phyloP scores from a whole-genome alignment of 176 grass and related monocot species.

The Phyllostachys edulis region DNA sequence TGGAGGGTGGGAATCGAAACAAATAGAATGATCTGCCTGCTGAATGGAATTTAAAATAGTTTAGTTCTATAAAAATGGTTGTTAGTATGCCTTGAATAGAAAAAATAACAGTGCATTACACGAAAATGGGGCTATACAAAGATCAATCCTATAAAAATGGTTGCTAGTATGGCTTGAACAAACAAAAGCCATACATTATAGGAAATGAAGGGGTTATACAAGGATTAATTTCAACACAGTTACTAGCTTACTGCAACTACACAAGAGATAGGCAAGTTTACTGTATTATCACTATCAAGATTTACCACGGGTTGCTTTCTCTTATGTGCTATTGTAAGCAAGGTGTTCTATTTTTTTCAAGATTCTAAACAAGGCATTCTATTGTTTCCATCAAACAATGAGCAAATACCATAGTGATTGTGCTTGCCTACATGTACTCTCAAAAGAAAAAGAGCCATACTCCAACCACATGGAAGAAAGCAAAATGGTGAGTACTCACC shows the following conservation, averaged over 20 bases:
- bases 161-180: conserved; percentile 25
- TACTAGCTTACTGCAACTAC: conserved; percentile 17
- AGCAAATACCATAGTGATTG: background rate
- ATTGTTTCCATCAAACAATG: conserved; percentile 7
- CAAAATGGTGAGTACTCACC: conserved; percentile 13
- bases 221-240: conserved; percentile 7
- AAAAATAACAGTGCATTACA: background rate
- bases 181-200: conserved; percentile 19
- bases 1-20: conserved; percentile 13
- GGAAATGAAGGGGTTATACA: background rate
- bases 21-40: conserved; percentile 5
- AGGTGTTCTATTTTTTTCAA: background rate
- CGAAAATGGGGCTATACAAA: background rate
- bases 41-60: conserved; percentile 7
- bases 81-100: conserved; percentile 17
- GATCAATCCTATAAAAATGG: conserved; percentile 11
- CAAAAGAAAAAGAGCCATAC: conserved; percentile 1
- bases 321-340: background rate
- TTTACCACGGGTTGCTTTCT: background rate
- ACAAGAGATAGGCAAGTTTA: background rate
- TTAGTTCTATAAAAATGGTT: background rate
- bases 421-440: conserved; percentile 18
- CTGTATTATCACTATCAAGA: conserved; percentile 15
- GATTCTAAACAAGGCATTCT: background rate
- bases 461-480: background rate